phyloP scores from a whole-genome alignment of 352 stramenopile genomes.

The Globisporangium barbulae region DNA sequence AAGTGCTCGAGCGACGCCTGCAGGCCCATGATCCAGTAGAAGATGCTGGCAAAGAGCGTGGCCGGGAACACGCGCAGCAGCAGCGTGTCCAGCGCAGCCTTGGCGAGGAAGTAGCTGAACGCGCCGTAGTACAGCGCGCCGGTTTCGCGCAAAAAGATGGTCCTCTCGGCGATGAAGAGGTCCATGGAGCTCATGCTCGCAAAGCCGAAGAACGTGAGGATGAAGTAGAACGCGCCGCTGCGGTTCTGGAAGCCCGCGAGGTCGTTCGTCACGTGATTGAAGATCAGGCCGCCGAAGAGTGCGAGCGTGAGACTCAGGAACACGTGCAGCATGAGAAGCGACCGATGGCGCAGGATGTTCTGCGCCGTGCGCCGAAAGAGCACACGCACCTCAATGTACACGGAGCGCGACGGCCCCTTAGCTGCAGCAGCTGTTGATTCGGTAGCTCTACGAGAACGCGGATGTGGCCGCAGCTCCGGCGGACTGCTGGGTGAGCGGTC shows the following conservation, averaged over 20 bases:
- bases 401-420: conserved; percentile 31
- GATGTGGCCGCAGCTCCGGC: conserved; percentile 11
- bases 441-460: not conserved
- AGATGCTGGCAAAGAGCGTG: conserved; percentile 77
- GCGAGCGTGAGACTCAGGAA: conserved; percentile 52
- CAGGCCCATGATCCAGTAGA: conserved; percentile 87
- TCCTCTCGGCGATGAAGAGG: conserved; percentile 69
- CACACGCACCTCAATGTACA: conserved; percentile 61
- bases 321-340: conserved; percentile 64
- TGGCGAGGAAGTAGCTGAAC: conserved; percentile 79
- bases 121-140: conserved; percentile 77
- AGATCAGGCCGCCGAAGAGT: conserved; percentile 69
- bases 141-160: conserved; percentile 77
- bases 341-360: conserved; percentile 75
- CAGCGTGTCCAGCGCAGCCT: conserved; percentile 68
- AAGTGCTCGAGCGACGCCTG: conserved; percentile 58
- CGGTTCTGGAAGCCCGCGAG: conserved; percentile 84
- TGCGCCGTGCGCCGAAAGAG: conserved; percentile 63
- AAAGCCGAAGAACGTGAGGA: conserved; percentile 85
- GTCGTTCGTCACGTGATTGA: conserved; percentile 80
- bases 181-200: conserved; percentile 85
- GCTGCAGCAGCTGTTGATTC: not conserved
- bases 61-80: conserved; percentile 71
- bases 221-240: conserved; percentile 83
- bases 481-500: conserved; percentile 26